Conservation (phyloP, 2,329 filamentous ascomycete genomes). For the Neofusicoccum sp. region DNA sequence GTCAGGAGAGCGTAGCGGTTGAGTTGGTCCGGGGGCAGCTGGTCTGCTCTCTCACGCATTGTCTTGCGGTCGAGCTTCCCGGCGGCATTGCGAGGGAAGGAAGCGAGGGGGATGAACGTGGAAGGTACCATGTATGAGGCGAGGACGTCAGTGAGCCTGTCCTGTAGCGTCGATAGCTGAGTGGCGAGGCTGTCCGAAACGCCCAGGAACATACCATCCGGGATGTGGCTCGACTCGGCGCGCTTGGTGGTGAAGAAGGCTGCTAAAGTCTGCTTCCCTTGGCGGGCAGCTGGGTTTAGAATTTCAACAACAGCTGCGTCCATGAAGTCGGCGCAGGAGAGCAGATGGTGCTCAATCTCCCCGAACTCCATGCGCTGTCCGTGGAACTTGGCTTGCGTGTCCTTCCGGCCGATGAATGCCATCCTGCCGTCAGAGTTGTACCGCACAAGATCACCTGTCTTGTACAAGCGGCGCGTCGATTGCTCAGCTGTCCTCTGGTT, state of each 20-base stretch:
- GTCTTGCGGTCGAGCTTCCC: slow-evolving; percentile 41
- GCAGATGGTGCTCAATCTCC: slow-evolving; percentile 6
- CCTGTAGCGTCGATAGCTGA: not conserved
- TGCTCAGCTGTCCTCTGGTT: slow-evolving; percentile 44
- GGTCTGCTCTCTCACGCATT: not conserved
- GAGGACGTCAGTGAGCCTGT: not conserved
- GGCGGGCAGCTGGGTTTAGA: not conserved
- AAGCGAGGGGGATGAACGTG: slow-evolving; percentile 13
- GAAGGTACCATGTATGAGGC: not conserved
- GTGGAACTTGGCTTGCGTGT: slow-evolving; percentile 24
- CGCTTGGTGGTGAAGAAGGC: slow-evolving; percentile 45
- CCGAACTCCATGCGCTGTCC: slow-evolving; percentile 7
- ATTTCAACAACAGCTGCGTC: slow-evolving; percentile 38
- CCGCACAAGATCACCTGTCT: slow-evolving; percentile 24
- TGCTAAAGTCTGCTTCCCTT: slow-evolving; percentile 37
- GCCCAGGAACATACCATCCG: not conserved
- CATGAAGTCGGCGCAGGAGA: not conserved
- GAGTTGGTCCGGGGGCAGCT: slow-evolving; percentile 28
- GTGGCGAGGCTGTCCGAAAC: not conserved
- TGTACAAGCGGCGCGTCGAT: slow-evolving; percentile 25
- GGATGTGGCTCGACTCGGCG: slow-evolving; percentile 29
- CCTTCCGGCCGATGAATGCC: slow-evolving; percentile 39
- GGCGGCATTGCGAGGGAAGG: slow-evolving; percentile 40
- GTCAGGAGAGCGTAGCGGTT: slow-evolving; percentile 40
- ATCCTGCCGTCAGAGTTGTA: slow-evolving; percentile 38